phyloP scores from a whole-genome alignment of 805 yeast genomes.

The Zygoascus bituminiphila region DNA sequence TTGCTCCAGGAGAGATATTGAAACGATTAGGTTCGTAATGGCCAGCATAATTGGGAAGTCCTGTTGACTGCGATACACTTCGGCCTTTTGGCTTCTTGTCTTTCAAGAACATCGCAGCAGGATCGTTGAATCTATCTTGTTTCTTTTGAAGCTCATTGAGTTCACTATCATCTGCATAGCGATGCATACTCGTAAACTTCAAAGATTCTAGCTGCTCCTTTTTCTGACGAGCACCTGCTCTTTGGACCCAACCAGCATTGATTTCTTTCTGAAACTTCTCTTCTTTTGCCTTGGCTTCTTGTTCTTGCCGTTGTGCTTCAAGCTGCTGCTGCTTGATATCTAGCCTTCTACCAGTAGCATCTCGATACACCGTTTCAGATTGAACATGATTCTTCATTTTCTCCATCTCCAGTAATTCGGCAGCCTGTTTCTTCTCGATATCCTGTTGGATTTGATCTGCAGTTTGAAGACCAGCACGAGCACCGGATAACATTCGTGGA shows the following conservation, averaged over 20 bases:
- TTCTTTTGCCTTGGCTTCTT: slow-evolving; percentile 18
- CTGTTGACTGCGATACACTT: slow-evolving; percentile 24
- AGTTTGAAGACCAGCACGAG: slow-evolving; percentile 39
- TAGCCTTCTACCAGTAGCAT: slow-evolving; percentile 48
- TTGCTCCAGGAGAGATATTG: slow-evolving; percentile 63
- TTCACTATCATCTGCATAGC: slow-evolving; percentile 33
- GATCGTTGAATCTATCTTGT: slow-evolving; percentile 50
- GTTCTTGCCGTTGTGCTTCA: slow-evolving; percentile 15
- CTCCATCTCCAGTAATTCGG: slow-evolving; percentile 19
- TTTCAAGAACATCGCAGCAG: slow-evolving; percentile 41
- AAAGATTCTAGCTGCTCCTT: slow-evolving; percentile 28
- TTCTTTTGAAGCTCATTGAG: slow-evolving; percentile 30
- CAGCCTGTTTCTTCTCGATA: slow-evolving; percentile 27
- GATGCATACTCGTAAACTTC: slow-evolving; percentile 14
- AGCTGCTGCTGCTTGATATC: slow-evolving; percentile 32
- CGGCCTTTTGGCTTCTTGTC: slow-evolving; percentile 13
- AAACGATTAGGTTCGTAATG: slow-evolving; percentile 62
- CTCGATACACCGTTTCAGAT: slow-evolving; percentile 49
- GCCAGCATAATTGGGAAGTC: slow-evolving; percentile 50
- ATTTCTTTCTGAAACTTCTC: slow-evolving; percentile 15
- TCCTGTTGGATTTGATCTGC: slow-evolving; percentile 36
- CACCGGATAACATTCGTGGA: slow-evolving; percentile 14
- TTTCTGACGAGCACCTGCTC: slow-evolving; percentile 19
- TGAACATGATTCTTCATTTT: slow-evolving; percentile 38
- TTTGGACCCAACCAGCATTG: slow-evolving; percentile 19